phyloP scores from a whole-genome alignment of 148 eudicot genomes.

The Rhododendron ferrugineum region DNA sequence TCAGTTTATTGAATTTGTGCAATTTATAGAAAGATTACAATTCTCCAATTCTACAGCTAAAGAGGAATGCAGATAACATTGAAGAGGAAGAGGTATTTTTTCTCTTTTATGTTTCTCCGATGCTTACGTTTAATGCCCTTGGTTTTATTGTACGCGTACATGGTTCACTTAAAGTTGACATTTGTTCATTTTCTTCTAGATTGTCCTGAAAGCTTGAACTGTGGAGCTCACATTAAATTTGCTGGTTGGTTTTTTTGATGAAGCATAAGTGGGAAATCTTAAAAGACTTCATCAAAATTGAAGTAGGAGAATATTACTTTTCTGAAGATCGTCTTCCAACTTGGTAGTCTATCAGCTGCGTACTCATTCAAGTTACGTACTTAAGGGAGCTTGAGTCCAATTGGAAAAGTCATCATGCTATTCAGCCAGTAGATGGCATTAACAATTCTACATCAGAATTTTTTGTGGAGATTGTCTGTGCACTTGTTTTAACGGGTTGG shows the following conservation, averaged over 20 bases:
- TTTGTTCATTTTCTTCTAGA: constrained; percentile 29
- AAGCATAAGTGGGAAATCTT: not conserved
- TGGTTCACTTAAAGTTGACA: constrained; percentile 4
- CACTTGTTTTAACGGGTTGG: not conserved
- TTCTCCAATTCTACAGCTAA: constrained; percentile 68
- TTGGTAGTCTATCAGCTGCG: not conserved
- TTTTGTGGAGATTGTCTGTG: not conserved
- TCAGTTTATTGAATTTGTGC: constrained; percentile 90
- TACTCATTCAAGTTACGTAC: not conserved
- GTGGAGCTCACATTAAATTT: constrained; percentile 31
- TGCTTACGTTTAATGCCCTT: constrained; percentile 5
- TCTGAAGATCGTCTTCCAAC: not conserved
- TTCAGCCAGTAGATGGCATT: not conserved
- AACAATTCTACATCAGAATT: not conserved
- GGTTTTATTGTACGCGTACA: not conserved
- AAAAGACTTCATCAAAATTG: not conserved
- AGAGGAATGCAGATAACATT: constrained; percentile 61
- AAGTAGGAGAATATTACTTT: not conserved
- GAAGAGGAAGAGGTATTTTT: constrained; percentile 69
- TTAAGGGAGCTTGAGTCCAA: not conserved
- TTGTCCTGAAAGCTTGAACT: constrained; percentile 50
- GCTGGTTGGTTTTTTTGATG: not conserved
- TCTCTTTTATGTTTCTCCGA: not conserved
- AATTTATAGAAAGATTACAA: constrained; percentile 79
- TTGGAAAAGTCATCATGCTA: not conserved